Conservation (phyloP, 192 early-diverging fungal genomes). For the Coemansia sp. region DNA sequence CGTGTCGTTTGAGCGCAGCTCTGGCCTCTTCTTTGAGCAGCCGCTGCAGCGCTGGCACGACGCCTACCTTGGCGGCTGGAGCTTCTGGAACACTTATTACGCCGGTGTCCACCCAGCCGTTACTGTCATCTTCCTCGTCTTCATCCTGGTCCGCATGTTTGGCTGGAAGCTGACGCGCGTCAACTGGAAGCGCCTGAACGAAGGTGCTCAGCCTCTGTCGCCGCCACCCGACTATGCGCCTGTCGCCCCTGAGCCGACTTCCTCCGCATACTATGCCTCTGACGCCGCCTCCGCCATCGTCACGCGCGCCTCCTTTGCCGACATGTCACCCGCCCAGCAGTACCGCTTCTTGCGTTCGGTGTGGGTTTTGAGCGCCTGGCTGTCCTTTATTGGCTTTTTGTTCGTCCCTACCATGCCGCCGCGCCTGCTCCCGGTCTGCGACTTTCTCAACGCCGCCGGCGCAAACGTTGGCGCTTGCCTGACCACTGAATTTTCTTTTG, state of each 20-base stretch:
- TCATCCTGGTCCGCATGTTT: conserved; percentile 56
- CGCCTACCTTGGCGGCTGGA: conserved; percentile 39
- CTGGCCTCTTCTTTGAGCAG: conserved; percentile 51
- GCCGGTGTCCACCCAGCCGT: conserved; percentile 55
- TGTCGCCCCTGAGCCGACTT: background rate
- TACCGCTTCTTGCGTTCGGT: conserved; percentile 56
- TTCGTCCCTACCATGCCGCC: conserved; percentile 57
- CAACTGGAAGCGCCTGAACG: conserved; percentile 57
- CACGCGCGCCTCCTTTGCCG: conserved; percentile 34
- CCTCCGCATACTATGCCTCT: conserved; percentile 28
- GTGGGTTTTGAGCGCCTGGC: conserved; percentile 55
- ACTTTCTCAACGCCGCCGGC: conserved; percentile 51
- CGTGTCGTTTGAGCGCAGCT: conserved; percentile 45
- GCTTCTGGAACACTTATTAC: conserved; percentile 58
- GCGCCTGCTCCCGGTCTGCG: conserved; percentile 54
- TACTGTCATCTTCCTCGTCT: conserved; percentile 47
- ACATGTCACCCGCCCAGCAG: conserved; percentile 54
- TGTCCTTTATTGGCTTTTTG: conserved; percentile 52
- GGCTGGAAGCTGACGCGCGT: conserved; percentile 53
- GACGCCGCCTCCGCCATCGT: conserved; percentile 21
- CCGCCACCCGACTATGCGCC: conserved; percentile 37
- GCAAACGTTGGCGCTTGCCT: conserved; percentile 54
- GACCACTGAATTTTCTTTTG: conserved; percentile 47
- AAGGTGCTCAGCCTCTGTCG: conserved; percentile 26
- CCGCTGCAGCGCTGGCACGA: conserved; percentile 55